Evolutionary conservation across 441 rosid species (phyloP).

Genomic region (Gossypium davidsonii): DNA sequence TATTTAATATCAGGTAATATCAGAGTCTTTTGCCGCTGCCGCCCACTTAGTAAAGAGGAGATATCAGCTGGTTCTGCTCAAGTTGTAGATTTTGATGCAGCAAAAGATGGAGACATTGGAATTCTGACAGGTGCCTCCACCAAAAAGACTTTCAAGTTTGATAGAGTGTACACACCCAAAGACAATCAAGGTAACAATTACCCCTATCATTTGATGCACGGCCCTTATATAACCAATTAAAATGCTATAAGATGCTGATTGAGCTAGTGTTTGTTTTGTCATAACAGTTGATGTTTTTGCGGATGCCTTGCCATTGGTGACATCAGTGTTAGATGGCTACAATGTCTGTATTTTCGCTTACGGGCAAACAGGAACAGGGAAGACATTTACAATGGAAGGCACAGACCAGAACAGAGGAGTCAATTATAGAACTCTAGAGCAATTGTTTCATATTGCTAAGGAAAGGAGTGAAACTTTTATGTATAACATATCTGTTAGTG

Average conservation of each 20-base stretch:
- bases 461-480: slow-evolving; percentile 61
- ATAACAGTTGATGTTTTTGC: slow-evolving; percentile 67
- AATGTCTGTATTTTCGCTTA: slow-evolving; percentile 94
- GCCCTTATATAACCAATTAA: not conserved
- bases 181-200: slow-evolving; percentile 64
- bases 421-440: slow-evolving; percentile 76
- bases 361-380: slow-evolving; percentile 95
- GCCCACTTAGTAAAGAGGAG: slow-evolving; percentile 67
- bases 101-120: slow-evolving; percentile 77
- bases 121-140: slow-evolving; percentile 48
- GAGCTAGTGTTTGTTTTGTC: slow-evolving; percentile 14
- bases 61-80: slow-evolving; percentile 41
- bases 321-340: slow-evolving; percentile 83
- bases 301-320: slow-evolving; percentile 73
- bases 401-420: slow-evolving; percentile 70
- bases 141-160: slow-evolving; percentile 70
- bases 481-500: slow-evolving; percentile 70
- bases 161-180: slow-evolving; percentile 62
- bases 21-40: slow-evolving; percentile 85
- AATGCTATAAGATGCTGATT: not conserved
- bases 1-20: slow-evolving; percentile 57
- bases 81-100: slow-evolving; percentile 60
- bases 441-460: slow-evolving; percentile 51
- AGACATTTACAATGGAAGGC: slow-evolving; percentile 97
- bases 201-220: not conserved